Evolutionary conservation across 164 flowering plant species (phyloP).

Genomic region (Piper longum): DNA sequence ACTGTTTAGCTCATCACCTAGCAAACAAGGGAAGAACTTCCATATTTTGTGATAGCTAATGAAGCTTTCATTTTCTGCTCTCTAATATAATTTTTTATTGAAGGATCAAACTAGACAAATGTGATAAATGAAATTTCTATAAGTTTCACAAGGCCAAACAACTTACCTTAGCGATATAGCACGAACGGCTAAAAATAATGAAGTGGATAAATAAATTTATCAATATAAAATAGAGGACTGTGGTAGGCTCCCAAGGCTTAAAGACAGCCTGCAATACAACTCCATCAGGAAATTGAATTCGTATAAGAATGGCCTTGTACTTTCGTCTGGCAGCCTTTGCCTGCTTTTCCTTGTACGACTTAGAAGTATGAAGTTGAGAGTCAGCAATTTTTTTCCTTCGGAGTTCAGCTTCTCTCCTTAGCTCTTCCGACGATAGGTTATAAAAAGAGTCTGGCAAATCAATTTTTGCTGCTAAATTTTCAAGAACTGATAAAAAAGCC

Average conservation of each 20-base stretch:
- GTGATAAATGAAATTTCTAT: too few relatives aligned
- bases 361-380: conserved; percentile 76
- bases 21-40: too few relatives aligned
- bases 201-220: background rate
- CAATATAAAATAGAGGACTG: conserved; percentile 32
- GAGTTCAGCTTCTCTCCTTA: conserved; percentile 69
- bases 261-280: conserved; percentile 89
- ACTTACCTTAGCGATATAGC: too few relatives aligned
- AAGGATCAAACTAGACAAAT: too few relatives aligned
- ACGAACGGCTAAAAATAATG: too few relatives aligned
- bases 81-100: too few relatives aligned
- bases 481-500: conserved; percentile 79
- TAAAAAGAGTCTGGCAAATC: conserved; percentile 78
- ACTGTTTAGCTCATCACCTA: too few relatives aligned
- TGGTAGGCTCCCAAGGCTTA: conserved; percentile 64
- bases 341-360: conserved; percentile 81
- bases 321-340: conserved; percentile 62
- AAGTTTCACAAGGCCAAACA: too few relatives aligned
- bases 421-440: conserved; percentile 54
- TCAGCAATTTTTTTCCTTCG: conserved; percentile 84
- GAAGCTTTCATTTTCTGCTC: too few relatives aligned
- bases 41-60: too few relatives aligned
- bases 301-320: conserved; percentile 47
- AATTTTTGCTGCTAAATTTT: conserved; percentile 62
- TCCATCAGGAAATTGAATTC: conserved; percentile 88